phyloP scores from a whole-genome alignment of 139 green algal species.

The Chlorella sp. region DNA sequence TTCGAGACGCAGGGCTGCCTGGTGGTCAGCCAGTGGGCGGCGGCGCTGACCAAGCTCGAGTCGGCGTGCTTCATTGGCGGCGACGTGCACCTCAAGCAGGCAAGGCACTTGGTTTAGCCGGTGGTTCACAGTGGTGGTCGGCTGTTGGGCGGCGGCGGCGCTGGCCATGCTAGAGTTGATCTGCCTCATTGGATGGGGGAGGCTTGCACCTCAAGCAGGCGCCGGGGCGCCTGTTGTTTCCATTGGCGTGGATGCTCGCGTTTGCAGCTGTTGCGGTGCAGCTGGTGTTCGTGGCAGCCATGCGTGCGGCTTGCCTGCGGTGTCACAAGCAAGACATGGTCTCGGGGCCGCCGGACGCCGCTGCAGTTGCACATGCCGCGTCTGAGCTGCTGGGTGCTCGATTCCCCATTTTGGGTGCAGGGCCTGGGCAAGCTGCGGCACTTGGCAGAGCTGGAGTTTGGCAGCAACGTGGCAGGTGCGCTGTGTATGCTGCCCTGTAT shows the following conservation, averaged over 20 bases:
- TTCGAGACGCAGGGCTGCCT: background rate
- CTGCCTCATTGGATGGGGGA: background rate
- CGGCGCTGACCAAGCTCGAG: background rate
- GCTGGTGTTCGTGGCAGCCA: too few relatives aligned
- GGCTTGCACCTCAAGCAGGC: background rate
- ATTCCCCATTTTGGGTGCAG: background rate
- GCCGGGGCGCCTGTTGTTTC: too few relatives aligned
- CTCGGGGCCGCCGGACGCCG: too few relatives aligned
- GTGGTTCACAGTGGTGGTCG: too few relatives aligned
- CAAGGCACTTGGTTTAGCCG: background rate
- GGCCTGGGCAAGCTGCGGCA: constrained; percentile 19
- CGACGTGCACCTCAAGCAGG: constrained; percentile 5
- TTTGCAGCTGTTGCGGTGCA: too few relatives aligned
- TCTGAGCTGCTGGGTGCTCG: background rate
- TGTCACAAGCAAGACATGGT: too few relatives aligned
- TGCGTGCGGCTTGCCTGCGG: background rate
- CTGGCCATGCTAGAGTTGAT: too few relatives aligned
- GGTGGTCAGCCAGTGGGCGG: constrained; percentile 23
- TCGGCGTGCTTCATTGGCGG: constrained; percentile 19
- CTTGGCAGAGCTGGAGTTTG: constrained; percentile 18
- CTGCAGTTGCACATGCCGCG: too few relatives aligned
- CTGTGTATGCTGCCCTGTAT: too few relatives aligned
- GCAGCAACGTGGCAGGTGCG: background rate
- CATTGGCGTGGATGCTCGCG: too few relatives aligned
- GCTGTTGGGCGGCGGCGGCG: background rate